Conservation (phyloP, 805 yeast genomes). For the Metschnikowia koreensis region DNA sequence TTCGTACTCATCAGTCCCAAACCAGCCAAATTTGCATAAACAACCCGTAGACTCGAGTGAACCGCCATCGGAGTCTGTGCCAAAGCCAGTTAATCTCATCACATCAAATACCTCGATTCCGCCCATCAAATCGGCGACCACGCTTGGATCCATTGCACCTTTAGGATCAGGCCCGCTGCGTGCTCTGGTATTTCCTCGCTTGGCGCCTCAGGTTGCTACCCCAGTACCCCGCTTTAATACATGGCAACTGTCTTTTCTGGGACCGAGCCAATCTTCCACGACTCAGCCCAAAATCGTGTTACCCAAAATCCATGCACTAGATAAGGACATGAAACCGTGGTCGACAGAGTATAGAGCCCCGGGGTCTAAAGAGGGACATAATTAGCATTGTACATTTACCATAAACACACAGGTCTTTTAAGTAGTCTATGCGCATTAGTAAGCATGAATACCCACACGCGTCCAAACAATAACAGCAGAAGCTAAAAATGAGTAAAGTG, state of each 20-base stretch:
- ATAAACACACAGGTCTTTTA: too few relatives aligned
- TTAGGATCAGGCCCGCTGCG: not conserved
- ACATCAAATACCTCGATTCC: too few relatives aligned
- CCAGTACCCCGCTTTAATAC: not conserved
- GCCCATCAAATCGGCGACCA: not conserved
- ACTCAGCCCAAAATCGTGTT: constrained; percentile 1
- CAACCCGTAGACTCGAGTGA: not conserved
- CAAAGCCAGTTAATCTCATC: not conserved
- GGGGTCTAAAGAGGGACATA: not conserved
- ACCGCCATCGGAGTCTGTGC: not conserved
- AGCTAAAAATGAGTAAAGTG: too few relatives aligned
- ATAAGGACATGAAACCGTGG: constrained; percentile 1
- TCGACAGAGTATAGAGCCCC: not conserved
- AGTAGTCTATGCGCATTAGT: too few relatives aligned
- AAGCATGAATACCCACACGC: too few relatives aligned
- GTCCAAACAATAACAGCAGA: too few relatives aligned
- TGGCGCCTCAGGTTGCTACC: not conserved
- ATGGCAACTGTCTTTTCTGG: constrained; percentile 1
- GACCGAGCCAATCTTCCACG: not conserved
- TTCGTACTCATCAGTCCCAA: not conserved
- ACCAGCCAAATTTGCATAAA: not conserved
- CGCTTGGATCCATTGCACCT: not conserved
- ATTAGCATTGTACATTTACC: not conserved
- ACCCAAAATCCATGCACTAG: constrained; percentile 3
- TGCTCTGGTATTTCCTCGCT: not conserved